phyloP scores from a whole-genome alignment of 2,329 filamentous ascomycete genomes.

The Neopestalotiopsis rosae region DNA sequence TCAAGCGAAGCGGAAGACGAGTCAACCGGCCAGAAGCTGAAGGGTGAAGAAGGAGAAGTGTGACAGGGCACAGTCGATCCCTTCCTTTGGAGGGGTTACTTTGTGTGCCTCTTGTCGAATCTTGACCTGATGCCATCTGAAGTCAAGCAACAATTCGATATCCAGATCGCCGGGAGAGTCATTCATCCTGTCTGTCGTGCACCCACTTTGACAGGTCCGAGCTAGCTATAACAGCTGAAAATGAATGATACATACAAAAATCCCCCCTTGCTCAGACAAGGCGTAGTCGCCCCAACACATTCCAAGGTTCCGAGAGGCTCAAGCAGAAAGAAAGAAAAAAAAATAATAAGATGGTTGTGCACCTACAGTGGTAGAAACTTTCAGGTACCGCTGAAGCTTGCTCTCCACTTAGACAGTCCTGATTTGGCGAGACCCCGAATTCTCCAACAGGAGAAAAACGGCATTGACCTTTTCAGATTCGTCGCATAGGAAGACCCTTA shows the following conservation, averaged over 20 bases:
- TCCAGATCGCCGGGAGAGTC: background rate
- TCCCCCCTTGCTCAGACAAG: background rate
- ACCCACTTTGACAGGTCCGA: conserved; percentile 1
- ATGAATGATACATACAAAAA: no score
- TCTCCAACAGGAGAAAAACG: conserved; percentile 13
- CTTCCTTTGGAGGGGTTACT: background rate
- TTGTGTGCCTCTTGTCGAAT: background rate
- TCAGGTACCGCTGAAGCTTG: conserved; percentile 15
- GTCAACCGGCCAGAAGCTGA: background rate
- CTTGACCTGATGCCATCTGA: conserved; percentile 12
- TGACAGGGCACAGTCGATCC: conserved; percentile 3
- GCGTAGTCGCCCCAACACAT: background rate
- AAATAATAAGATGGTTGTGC: background rate
- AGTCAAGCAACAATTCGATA: background rate
- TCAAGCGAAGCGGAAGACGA: conserved; percentile 9
- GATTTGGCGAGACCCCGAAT: conserved; percentile 16
- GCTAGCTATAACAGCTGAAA: background rate
- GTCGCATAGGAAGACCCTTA: conserved; percentile 11
- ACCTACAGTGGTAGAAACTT: conserved; percentile 4
- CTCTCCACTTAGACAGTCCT: conserved; percentile 7
- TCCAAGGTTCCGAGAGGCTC: conserved; percentile 8
- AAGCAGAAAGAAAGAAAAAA: background rate
- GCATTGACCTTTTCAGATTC: conserved; percentile 11
- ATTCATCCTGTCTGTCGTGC: background rate
- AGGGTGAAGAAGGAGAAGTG: background rate